Percentiles rank a stretch among this genome's conserved stretches.
These are phyloP conservation scores for Trichoderma sp. DNA, from an alignment of 2,329 filamentous ascomycete species.

Conservation along the genomic window DNA sequence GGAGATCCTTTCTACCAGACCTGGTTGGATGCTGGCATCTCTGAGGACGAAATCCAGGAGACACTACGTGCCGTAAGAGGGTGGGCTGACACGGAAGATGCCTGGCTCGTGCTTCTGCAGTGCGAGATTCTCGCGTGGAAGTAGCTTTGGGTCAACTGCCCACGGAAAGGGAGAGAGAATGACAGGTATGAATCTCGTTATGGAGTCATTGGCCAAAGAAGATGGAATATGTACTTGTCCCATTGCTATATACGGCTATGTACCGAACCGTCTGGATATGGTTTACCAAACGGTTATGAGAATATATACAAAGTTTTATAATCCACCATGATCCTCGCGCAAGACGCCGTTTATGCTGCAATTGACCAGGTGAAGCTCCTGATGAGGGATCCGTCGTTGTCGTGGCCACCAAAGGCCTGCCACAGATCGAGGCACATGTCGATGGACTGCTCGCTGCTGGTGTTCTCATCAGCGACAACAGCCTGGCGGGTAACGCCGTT, in stretches of 20 bases:
- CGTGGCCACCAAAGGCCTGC: slow-evolving; percentile 19
- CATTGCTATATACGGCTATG: neutral
- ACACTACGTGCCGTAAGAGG: neutral
- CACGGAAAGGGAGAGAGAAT: neutral
- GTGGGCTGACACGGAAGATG: slow-evolving; percentile 3
- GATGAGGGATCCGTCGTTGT: slow-evolving; percentile 19
- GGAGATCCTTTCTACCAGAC: slow-evolving; percentile 11
- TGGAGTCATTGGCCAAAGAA: neutral
- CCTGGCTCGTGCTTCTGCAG: slow-evolving; percentile 6
- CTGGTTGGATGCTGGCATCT: slow-evolving; percentile 14
- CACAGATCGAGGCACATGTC: slow-evolving; percentile 22
- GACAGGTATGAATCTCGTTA: neutral
- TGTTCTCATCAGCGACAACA: slow-evolving; percentile 19
- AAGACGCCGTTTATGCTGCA: neutral
- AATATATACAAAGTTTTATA: slow-evolving; percentile 5
- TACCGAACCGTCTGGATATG: neutral
- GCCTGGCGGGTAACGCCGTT: slow-evolving; percentile 21
- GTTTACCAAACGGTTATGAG: neutral
- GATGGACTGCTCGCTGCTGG: slow-evolving; percentile 20
- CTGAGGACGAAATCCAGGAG: slow-evolving; percentile 3
- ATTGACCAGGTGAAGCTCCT: slow-evolving; percentile 20
- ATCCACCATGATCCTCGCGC: neutral
- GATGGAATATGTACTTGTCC: neutral
- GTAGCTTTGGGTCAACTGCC: neutral
- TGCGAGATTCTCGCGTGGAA: slow-evolving; percentile 15